Evolutionary conservation across 169 alveolate species (phyloP).

Genomic region (Plasmodium vinckei): DNA sequence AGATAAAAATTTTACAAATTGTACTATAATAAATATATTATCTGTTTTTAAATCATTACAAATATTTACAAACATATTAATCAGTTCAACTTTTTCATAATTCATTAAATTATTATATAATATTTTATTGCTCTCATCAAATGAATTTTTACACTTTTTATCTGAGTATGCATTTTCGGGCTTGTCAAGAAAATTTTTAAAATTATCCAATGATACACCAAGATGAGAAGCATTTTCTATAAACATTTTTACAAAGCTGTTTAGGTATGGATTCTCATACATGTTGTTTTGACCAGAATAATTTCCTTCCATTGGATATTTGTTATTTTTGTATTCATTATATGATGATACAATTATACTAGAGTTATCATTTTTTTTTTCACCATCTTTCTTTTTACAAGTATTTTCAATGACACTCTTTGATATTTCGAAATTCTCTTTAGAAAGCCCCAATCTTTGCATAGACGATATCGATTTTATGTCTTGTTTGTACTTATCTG

Average conservation of each 20-base stretch:
- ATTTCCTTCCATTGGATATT: not conserved
- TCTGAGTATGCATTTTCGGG: conserved; percentile 1
- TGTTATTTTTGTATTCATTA: not conserved
- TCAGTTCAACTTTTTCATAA: conserved; percentile 47
- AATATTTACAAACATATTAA: conserved; percentile 45
- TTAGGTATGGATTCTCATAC: conserved; percentile 7
- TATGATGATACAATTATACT: not conserved
- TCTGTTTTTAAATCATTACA: conserved; percentile 67
- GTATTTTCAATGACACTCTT: no score
- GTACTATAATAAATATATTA: conserved; percentile 32
- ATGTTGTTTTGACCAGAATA: no score
- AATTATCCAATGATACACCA: conserved; percentile 5
- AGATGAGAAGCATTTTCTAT: conserved; percentile 11
- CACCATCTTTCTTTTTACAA: not conserved
- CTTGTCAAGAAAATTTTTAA: not conserved
- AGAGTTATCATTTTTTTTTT: not conserved
- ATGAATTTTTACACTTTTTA: not conserved
- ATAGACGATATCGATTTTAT: not conserved
- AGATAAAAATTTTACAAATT: conserved; percentile 60
- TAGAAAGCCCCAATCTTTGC: not conserved
- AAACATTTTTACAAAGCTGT: conserved; percentile 48
- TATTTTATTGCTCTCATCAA: not conserved
- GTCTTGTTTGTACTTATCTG: not conserved
- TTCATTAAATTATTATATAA: conserved; percentile 35
- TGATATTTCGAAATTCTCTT: no score